A percentile compares a stretch with the other conserved stretches of the same genome.
Evolutionary conservation across 257 asterid genomes (phyloP).

Genomic region (Pogostemon cablin): DNA sequence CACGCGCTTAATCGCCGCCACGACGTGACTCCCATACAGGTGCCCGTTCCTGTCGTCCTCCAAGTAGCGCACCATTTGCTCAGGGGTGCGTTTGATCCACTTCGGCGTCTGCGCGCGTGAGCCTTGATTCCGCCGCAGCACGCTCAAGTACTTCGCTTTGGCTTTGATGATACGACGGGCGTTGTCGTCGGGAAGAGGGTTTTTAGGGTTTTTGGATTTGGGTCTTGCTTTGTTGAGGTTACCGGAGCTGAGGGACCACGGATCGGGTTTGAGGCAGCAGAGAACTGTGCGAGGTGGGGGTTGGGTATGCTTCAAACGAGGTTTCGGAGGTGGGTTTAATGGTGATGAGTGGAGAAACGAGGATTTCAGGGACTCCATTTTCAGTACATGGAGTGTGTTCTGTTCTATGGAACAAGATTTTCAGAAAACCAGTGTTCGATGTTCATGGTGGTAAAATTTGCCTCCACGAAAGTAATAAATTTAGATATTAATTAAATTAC

Average conservation of each 20-base stretch:
- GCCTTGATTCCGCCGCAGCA: constrained; percentile 83
- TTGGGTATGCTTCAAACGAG: constrained; percentile 31
- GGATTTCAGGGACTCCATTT: constrained; percentile 73
- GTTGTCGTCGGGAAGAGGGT: constrained; percentile 85
- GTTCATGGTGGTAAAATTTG: too few species aligned
- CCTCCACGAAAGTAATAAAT: too few species aligned
- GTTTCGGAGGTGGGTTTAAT: constrained; percentile 35
- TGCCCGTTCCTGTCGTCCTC: constrained; percentile 92
- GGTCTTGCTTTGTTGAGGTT: constrained; percentile 69
- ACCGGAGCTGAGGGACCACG: constrained; percentile 89
- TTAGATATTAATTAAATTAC: too few species aligned
- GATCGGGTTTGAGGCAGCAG: constrained; percentile 77
- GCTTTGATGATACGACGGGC: constrained; percentile 94
- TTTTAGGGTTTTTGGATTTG: constrained; percentile 69
- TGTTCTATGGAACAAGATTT: too few species aligned
- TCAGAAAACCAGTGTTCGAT: too few species aligned
- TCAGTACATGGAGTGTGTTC: constrained; percentile 25
- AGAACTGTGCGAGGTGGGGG: constrained; percentile 35
- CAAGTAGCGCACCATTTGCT: constrained; percentile 85
- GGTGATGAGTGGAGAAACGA: constrained; percentile 53
- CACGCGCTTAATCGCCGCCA: constrained; percentile 86
- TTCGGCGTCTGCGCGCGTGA: constrained; percentile 81
- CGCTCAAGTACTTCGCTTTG: constrained; percentile 79
- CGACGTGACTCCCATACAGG: constrained; percentile 81
- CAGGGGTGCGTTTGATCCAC: constrained; percentile 91